Evolutionary conservation across 78 protist genomes (phyloP), one percentile per base, ranked within the genome.

Genomic region (Dictyostelium discoideum): DNA sequence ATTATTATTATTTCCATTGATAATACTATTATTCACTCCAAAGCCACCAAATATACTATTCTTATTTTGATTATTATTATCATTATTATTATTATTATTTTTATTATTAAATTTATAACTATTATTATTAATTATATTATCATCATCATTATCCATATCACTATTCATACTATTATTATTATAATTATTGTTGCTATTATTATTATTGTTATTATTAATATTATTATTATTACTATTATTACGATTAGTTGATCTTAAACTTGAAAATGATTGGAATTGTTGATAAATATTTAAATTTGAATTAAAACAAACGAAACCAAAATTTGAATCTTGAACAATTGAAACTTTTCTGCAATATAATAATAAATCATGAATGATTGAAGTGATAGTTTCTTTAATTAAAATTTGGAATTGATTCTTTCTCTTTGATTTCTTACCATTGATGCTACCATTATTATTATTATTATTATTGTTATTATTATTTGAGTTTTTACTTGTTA

Each of bases 291-390:
- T 74, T 37, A 67, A 16, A 69, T 32, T 50, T 63, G 95, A 90
- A 82, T 37, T 82, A 69, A 90, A 90, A 82, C 95, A 90, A 26
- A 72, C 29, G 11, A 72, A 29, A 37, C 95, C 88, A 72, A 90
- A 72, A 22, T 82, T 80, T 11, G 79, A 60, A 9, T 90, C 83
- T 26, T 42, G 48, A 11, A 82, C 13, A 32, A 90, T 83, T 26
- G 95, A 90, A 32, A 90, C 95, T 73, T 80, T 90, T 82, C 88
- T 60, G 22, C 95, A 90, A 82, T 90, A 90, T 13, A 90, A 20
- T 10, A 90, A 18, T 5, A 90, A 39, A 44, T 90, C 95, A 32
- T 63, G 18, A 50, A 54, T 46, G 3, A 90, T 11, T 39, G 60
- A 72, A 3, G 46, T 11, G 3, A 90, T 48, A 3, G 20, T 32